These are phyloP conservation scores for Moricandia moricandioides DNA, from an alignment of 345 rosid genomes.

Conservation along the genomic window DNA sequence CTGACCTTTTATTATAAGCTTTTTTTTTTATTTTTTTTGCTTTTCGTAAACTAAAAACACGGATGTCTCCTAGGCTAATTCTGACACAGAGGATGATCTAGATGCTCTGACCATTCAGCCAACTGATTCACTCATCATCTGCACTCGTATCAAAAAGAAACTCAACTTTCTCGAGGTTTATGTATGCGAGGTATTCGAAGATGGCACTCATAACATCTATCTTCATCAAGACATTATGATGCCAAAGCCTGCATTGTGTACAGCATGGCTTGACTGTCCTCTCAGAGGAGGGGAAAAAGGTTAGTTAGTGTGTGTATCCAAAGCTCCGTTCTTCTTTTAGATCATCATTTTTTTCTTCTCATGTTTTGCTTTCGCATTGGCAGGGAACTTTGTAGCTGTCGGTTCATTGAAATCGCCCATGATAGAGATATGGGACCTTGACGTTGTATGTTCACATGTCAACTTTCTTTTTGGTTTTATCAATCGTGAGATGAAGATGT, in stretches of 20 bases:
- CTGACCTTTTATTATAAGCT: too few relatives aligned
- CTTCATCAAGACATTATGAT: constrained; percentile 69
- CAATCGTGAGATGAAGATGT: not conserved
- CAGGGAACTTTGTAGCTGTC: constrained; percentile 82
- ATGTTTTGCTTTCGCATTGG: constrained; percentile 11
- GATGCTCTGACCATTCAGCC: constrained; percentile 62
- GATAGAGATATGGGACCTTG: constrained; percentile 91
- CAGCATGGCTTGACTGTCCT: constrained; percentile 89
- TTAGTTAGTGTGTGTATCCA: constrained; percentile 19
- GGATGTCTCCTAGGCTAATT: too few relatives aligned
- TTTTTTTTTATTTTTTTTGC: too few relatives aligned
- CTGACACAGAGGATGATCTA: constrained; percentile 45
- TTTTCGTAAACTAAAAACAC: too few relatives aligned
- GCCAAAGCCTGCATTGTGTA: constrained; percentile 64
- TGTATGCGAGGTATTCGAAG: constrained; percentile 53
- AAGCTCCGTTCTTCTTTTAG: not conserved
- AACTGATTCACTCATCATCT: constrained; percentile 63
- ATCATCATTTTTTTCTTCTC: not conserved
- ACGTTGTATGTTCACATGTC: constrained; percentile 51
- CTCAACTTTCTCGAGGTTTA: constrained; percentile 70
- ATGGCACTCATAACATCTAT: constrained; percentile 55
- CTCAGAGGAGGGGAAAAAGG: constrained; percentile 74
- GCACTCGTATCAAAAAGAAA: constrained; percentile 60
- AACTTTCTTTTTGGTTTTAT: not conserved
- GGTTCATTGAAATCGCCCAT: constrained; percentile 63